A percentile compares a stretch with the other conserved stretches of the same genome.
Conservation (phyloP, 805 yeast species). For the Lachancea dasiensis region DNA sequence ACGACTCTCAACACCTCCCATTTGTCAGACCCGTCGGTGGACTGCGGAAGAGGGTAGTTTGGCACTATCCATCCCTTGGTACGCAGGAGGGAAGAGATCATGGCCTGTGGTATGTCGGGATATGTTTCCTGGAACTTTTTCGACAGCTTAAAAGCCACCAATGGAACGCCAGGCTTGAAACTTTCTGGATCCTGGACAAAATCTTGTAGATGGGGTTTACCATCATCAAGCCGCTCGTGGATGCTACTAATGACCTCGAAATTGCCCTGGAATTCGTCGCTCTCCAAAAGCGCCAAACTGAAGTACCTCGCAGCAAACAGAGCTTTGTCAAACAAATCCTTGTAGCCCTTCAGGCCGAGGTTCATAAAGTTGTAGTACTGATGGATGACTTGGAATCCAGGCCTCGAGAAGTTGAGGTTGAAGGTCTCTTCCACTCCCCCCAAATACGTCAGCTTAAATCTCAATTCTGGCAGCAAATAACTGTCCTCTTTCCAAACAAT, state of each 20-base stretch:
- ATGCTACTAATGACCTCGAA: constrained; percentile 73
- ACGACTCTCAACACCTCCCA: constrained; percentile 79
- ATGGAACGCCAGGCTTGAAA: constrained; percentile 78
- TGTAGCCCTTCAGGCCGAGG: constrained; percentile 69
- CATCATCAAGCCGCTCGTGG: constrained; percentile 51
- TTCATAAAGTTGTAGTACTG: constrained; percentile 78
- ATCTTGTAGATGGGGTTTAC: constrained; percentile 18
- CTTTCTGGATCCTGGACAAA: constrained; percentile 33
- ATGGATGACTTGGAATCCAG: constrained; percentile 85
- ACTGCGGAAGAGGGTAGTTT: constrained; percentile 73
- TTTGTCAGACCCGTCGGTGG: constrained; percentile 39
- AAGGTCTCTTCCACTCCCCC: constrained; percentile 88
- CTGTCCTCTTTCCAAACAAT: constrained; percentile 67
- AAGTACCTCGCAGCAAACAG: constrained; percentile 67
- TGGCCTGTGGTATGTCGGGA: constrained; percentile 79
- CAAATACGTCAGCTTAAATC: constrained; percentile 73
- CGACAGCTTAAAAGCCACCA: constrained; percentile 77
- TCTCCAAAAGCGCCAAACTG: constrained; percentile 38
- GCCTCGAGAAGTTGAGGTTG: constrained; percentile 83
- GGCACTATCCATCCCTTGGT: constrained; percentile 84
- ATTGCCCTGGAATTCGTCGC: constrained; percentile 57
- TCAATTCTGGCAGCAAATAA: constrained; percentile 62
- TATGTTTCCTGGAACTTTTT: constrained; percentile 48
- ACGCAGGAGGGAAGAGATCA: constrained; percentile 66
- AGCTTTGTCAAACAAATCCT: constrained; percentile 53